A percentile compares a stretch with the other conserved stretches of the same genome.
phyloP scores from a whole-genome alignment of 768 basidiomycete species.

The Leccinum ochraceum region DNA sequence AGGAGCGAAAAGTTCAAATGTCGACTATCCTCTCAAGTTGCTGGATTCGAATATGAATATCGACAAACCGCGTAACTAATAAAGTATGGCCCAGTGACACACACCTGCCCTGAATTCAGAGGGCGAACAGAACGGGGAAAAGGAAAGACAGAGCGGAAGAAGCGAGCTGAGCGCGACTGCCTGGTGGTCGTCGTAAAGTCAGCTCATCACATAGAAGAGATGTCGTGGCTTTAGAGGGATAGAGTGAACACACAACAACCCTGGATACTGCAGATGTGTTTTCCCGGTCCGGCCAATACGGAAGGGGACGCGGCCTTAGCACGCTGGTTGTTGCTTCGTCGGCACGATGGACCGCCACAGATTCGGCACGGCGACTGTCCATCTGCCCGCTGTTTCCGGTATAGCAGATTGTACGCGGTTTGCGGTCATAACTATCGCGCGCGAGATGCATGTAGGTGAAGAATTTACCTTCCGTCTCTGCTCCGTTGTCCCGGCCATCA shows the following conservation, averaged over 20 bases:
- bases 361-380: too few relatives aligned
- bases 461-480: not conserved
- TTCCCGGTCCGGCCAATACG: slow-evolving; percentile 38
- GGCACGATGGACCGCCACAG: not conserved
- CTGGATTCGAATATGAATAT: not conserved
- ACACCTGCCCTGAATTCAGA: not conserved
- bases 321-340: not conserved
- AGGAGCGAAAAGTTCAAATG: not conserved
- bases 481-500: not conserved
- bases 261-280: slow-evolving; percentile 54
- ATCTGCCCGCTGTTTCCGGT: too few relatives aligned
- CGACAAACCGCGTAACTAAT: not conserved
- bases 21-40: not conserved
- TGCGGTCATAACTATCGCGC: too few relatives aligned
- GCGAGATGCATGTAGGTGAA: not conserved
- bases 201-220: slow-evolving; percentile 1
- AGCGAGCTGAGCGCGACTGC: slow-evolving; percentile 39
- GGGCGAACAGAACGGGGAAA: not conserved
- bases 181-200: slow-evolving; percentile 7
- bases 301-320: too few relatives aligned
- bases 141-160: slow-evolving; percentile 28
- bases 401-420: too few relatives aligned
- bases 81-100: not conserved
- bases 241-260: slow-evolving; percentile 34
- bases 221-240: slow-evolving; percentile 3